Conservation (phyloP, 2,329 filamentous ascomycete genomes). For the Mycosphaerella sp. region DNA sequence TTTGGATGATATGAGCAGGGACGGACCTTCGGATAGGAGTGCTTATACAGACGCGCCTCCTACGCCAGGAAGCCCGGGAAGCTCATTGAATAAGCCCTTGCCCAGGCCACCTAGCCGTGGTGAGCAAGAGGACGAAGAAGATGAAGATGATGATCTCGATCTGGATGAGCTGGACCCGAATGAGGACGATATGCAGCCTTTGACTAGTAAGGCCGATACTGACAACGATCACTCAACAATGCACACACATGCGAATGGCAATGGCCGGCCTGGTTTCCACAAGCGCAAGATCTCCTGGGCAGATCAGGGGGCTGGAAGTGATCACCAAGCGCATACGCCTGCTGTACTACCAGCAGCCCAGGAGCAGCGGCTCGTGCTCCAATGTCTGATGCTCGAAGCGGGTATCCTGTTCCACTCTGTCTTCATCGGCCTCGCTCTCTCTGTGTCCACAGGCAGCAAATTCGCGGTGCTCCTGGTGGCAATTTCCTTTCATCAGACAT, state of each 20-base stretch:
- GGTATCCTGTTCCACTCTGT: constrained; percentile 75
- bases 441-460: constrained; percentile 58
- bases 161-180: constrained; percentile 32
- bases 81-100: constrained; percentile 29
- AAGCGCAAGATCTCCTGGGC: constrained; percentile 21
- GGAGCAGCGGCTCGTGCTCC: constrained; percentile 60
- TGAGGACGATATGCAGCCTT: constrained; percentile 22
- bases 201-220: constrained; percentile 17
- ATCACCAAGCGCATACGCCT: constrained; percentile 11
- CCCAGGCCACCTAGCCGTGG: constrained; percentile 22
- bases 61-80: constrained; percentile 9
- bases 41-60: constrained; percentile 18
- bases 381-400: constrained; percentile 68
- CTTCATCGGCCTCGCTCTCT: constrained; percentile 67
- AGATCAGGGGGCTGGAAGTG: constrained; percentile 1
- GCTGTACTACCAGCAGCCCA: constrained; percentile 30
- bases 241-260: constrained; percentile 15
- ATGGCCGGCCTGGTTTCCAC: constrained; percentile 10
- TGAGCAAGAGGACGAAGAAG: constrained; percentile 1
- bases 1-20: constrained; percentile 17
- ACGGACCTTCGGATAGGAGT: constrained; percentile 16
- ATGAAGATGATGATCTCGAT: constrained; percentile 30
- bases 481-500: constrained; percentile 66
- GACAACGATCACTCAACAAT: constrained; percentile 13
- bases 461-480: constrained; percentile 62